Conservation (phyloP, 495 filamentous ascomycete species). For the Penicillium crystallinum region DNA sequence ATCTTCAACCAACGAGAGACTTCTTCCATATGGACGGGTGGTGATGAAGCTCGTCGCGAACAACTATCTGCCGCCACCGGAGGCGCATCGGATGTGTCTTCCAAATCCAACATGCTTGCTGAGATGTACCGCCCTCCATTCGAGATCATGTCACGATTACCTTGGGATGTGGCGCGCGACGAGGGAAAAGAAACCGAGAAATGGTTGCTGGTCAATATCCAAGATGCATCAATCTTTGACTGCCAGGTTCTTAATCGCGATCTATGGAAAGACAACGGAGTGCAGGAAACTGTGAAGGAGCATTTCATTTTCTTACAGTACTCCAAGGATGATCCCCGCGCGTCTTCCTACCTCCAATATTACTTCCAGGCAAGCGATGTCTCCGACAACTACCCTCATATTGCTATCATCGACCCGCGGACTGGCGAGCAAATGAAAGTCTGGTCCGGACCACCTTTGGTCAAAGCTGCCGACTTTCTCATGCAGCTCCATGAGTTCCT, state of each 20-base stretch:
- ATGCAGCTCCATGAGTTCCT: conserved; percentile 92
- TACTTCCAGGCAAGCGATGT: conserved; percentile 74
- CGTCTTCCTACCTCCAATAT: conserved; percentile 75
- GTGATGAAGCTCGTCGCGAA: conserved; percentile 44
- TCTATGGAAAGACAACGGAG: conserved; percentile 80
- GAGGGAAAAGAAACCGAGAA: conserved; percentile 80
- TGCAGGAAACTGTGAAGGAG: conserved; percentile 75
- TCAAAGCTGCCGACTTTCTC: conserved; percentile 74
- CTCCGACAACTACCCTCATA: conserved; percentile 84
- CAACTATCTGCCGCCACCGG: conserved; percentile 59
- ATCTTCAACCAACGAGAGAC: conserved; percentile 82
- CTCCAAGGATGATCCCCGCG: conserved; percentile 70
- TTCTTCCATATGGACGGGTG: conserved; percentile 70
- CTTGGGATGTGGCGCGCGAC: conserved; percentile 76
- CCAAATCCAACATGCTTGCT: conserved; percentile 68
- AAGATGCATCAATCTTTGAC: conserved; percentile 85
- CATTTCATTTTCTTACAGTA: conserved; percentile 96
- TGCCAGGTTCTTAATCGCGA: conserved; percentile 92
- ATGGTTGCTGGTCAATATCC: conserved; percentile 93
- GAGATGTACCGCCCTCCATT: conserved; percentile 90
- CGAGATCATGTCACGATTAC: conserved; percentile 69
- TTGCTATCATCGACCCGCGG: conserved; percentile 90
- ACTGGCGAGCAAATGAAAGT: conserved; percentile 97
- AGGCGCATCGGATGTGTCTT: conserved; percentile 66
- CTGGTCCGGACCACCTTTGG: conserved; percentile 80